These are phyloP conservation scores for Cordyceps sp. DNA, from an alignment of 2,329 filamentous ascomycete species.

Conservation along the genomic window DNA sequence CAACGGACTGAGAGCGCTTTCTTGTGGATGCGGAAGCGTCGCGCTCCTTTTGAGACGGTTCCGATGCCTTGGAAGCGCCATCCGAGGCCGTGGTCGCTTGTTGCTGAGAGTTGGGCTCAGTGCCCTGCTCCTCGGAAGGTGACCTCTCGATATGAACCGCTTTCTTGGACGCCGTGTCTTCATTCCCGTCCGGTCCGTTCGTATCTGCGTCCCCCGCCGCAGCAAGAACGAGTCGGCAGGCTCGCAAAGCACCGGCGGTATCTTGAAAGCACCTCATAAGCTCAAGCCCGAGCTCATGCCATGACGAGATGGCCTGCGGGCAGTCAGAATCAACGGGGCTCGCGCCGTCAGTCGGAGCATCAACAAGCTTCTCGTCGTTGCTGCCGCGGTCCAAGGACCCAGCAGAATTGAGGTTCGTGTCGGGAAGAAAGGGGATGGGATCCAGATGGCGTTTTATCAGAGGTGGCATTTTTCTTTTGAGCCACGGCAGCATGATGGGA, in stretches of 20 bases:
- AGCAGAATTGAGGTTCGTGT: slow-evolving; percentile 25
- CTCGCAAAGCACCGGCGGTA: slow-evolving; percentile 10
- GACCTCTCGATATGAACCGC: not conserved
- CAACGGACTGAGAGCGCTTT: slow-evolving; percentile 46
- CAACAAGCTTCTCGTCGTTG: too few relatives aligned
- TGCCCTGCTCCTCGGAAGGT: too few relatives aligned
- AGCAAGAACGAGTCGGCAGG: slow-evolving; percentile 12
- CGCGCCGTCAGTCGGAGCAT: too few relatives aligned
- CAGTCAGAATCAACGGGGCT: too few relatives aligned
- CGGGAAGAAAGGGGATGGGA: slow-evolving; percentile 43
- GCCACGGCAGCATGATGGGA: slow-evolving; percentile 41
- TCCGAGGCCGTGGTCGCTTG: slow-evolving; percentile 6
- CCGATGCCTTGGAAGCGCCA: slow-evolving; percentile 11
- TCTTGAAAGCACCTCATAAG: slow-evolving; percentile 16
- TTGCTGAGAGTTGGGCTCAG: too few relatives aligned
- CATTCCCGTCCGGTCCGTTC: too few relatives aligned
- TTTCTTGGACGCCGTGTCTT: slow-evolving; percentile 2
- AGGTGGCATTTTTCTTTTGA: slow-evolving; percentile 31
- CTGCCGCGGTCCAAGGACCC: too few relatives aligned
- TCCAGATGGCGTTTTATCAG: slow-evolving; percentile 38
- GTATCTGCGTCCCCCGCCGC: too few relatives aligned
- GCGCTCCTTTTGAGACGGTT: slow-evolving; percentile 15
- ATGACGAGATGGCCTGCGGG: slow-evolving; percentile 9
- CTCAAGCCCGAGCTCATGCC: slow-evolving; percentile 17
- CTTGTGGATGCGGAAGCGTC: slow-evolving; percentile 27